Evolutionary conservation across 2,329 filamentous ascomycete genomes (phyloP).

Genomic region (Teratosphaeria viscida): DNA sequence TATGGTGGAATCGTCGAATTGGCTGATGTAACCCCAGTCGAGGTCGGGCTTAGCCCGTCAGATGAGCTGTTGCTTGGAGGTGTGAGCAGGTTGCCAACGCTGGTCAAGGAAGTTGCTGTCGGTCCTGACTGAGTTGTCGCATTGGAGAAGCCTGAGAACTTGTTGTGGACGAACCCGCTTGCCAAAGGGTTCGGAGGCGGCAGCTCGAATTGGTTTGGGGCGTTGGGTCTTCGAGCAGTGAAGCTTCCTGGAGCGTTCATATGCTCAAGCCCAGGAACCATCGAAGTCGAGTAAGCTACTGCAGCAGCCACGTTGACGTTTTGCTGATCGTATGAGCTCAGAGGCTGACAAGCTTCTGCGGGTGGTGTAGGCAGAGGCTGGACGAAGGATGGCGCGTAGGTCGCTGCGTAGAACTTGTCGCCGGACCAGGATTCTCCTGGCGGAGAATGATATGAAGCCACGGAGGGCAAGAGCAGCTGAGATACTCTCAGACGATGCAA

Average conservation of each 20-base stretch:
- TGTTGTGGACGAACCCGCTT: slow-evolving; percentile 38
- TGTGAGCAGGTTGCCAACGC: slow-evolving; percentile 52
- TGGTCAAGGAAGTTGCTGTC: slow-evolving; percentile 32
- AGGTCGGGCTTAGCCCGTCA: slow-evolving; percentile 54
- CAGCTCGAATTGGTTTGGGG: slow-evolving; percentile 59
- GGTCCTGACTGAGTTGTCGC: slow-evolving; percentile 37
- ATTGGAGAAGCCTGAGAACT: slow-evolving; percentile 34
- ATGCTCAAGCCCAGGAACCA: slow-evolving; percentile 51
- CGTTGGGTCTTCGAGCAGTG: slow-evolving; percentile 58
- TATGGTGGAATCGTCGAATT: slow-evolving; percentile 50
- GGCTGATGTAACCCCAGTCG: slow-evolving; percentile 47
- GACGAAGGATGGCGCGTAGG: slow-evolving; percentile 14
- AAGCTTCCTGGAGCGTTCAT: slow-evolving; percentile 56
- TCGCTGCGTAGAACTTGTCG: slow-evolving; percentile 14
- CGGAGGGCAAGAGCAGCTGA: slow-evolving; percentile 16
- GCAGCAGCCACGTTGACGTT: slow-evolving; percentile 53
- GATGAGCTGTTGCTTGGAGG: slow-evolving; percentile 49
- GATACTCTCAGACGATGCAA: slow-evolving; percentile 5
- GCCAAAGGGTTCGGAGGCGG: slow-evolving; percentile 46
- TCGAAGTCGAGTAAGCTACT: slow-evolving; percentile 48
- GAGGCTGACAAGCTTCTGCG: slow-evolving; percentile 19
- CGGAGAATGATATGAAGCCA: slow-evolving; percentile 22
- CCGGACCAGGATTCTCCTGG: slow-evolving; percentile 19
- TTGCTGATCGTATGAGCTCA: slow-evolving; percentile 22
- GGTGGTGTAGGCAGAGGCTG: slow-evolving; percentile 22